A percentile compares a stretch with the other conserved stretches of the same genome.
phyloP scores from a whole-genome alignment of 2,329 filamentous ascomycete genomes.

The Pestalotiopsis sp. region DNA sequence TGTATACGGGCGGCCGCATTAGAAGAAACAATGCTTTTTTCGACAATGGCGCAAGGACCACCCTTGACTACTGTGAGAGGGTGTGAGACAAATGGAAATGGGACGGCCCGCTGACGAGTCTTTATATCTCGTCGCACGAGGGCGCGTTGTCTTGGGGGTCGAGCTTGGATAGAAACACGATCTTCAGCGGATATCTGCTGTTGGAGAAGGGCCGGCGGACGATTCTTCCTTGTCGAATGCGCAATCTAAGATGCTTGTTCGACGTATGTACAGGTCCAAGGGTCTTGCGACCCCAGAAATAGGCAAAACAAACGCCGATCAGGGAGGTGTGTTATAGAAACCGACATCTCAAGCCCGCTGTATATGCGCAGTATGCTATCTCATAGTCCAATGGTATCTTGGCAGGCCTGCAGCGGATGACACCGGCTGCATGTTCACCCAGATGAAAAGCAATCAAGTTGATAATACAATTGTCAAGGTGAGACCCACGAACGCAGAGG shows the following conservation, averaged over 20 bases:
- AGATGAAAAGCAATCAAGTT: not conserved
- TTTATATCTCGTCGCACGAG: conserved; percentile 29
- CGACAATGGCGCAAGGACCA: conserved; percentile 16
- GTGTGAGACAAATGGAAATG: conserved; percentile 25
- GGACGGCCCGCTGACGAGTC: conserved; percentile 23
- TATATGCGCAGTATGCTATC: conserved; percentile 1
- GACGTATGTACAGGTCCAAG: not conserved
- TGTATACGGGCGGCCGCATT: conserved; percentile 29
- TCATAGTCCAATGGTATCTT: conserved; percentile 1
- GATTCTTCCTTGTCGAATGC: not conserved
- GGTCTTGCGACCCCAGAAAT: not conserved
- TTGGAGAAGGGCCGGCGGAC: not conserved
- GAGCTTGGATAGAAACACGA: not conserved
- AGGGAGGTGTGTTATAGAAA: not conserved
- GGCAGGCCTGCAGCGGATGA: not conserved
- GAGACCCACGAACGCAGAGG: not conserved
- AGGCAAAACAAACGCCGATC: not conserved
- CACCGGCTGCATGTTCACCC: not conserved
- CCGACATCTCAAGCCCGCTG: not conserved
- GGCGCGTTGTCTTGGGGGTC: not conserved
- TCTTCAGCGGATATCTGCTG: conserved; percentile 4
- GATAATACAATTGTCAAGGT: not conserved
- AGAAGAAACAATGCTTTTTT: conserved; percentile 17
- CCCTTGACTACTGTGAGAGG: conserved; percentile 17
- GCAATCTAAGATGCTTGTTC: not conserved